A percentile compares a stretch with the other conserved stretches of the same genome.
phyloP scores from a whole-genome alignment of 805 yeast genomes.

The Kregervanrija pseudodelftensis region DNA sequence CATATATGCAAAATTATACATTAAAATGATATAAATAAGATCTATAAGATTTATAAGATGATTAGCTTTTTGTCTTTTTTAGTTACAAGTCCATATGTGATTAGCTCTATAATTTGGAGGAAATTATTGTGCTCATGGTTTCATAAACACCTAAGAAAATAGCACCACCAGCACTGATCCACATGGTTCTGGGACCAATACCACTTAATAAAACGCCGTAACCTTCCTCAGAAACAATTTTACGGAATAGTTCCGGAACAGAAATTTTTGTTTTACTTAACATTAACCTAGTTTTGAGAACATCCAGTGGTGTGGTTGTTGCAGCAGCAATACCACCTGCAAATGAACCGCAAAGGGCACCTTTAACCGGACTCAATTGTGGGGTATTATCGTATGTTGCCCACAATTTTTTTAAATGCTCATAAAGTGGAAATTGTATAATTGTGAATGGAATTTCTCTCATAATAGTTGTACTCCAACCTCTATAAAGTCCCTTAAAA shows the following conservation, averaged over 20 bases:
- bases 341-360: conserved; percentile 76
- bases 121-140: conserved; percentile 33
- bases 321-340: conserved; percentile 86
- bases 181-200: conserved; percentile 89
- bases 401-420: conserved; percentile 62
- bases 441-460: conserved; percentile 96
- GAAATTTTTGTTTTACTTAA: conserved; percentile 46
- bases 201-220: conserved; percentile 67
- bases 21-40: neutral
- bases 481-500: conserved; percentile 75
- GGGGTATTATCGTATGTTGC: conserved; percentile 34
- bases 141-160: conserved; percentile 94
- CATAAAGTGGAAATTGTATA: conserved; percentile 93
- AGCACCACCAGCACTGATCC: conserved; percentile 99
- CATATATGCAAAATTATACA: conserved; percentile 1
- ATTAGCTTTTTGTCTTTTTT: neutral
- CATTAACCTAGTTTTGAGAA: conserved; percentile 82
- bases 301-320: conserved; percentile 72
- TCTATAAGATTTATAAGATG: neutral
- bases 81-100: conserved; percentile 2
- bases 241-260: conserved; percentile 38
- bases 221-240: conserved; percentile 69
- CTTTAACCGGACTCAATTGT: conserved; percentile 56
- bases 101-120: too few species aligned
- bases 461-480: conserved; percentile 88